Base-by-base conservation (phyloP, 176 grass and related monocot genomes). In the Aegilops sharonensis region DNA sequence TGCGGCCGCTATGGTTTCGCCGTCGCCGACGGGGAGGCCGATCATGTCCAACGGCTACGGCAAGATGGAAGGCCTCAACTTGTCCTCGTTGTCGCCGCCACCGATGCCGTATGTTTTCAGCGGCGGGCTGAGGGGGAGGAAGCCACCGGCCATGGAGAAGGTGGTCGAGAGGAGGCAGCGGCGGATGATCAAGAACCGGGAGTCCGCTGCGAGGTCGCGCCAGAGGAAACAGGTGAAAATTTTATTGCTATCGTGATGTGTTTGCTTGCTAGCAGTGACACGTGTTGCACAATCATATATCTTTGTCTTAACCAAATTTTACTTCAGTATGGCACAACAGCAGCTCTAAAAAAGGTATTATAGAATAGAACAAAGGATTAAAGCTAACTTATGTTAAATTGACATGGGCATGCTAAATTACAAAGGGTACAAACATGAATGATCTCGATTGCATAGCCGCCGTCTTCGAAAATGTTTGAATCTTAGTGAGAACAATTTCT, bases 131-230 rank as follows among this genome's bases (percentile, higher is more conserved):
- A 92, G 92, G 81, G 95, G 87, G 8, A 91, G 92, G 87, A 97
- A 95, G 50, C 15, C 78, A 29, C 65, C 86, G 0, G 86, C 89
- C 32, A 75, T 95, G 20, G 95, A 95, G 88, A 97, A 97, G 75
- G 95, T 93, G 35, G 88, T 77, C 27, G 95, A 97, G 84, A 86
- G 95, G 80, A 85, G 95, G 84, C 95, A 97, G 43, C 80, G 90
- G 8, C 86, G 95, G 73, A 97, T 97, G 95, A 94, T 97, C 85
- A 97, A 97, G 86, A 97, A 97, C 82, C 83, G 95, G 76, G 95
- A 97, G 78, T 97, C 95, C 0, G 95, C 95, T 0, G 88, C 95
- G 18, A 92, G 92, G 85, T 97, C 95, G 23, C 90, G 95, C 11
- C 88, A 91, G 39, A 91, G 90, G 87, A 97, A 97, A 27, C 95